A percentile compares a stretch with the other conserved stretches of the same genome.
Evolutionary conservation across 2,329 filamentous ascomycete species (phyloP).

Genomic region (Myotisia sp.): DNA sequence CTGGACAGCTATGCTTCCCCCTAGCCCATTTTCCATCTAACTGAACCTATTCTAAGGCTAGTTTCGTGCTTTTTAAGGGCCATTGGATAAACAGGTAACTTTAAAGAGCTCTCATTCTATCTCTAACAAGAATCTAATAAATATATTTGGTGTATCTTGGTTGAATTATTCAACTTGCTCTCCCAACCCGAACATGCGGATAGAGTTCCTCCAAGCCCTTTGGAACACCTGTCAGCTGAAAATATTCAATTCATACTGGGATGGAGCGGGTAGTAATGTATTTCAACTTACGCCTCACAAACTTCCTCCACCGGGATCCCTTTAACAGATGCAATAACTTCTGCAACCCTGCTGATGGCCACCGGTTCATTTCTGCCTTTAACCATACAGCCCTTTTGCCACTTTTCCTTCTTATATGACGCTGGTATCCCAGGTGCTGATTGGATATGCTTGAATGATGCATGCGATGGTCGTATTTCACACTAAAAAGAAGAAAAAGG

Average conservation of each 20-base stretch:
- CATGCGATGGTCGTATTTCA: slow-evolving; percentile 80
- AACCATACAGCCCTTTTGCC: slow-evolving; percentile 72
- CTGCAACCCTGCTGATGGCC: slow-evolving; percentile 72
- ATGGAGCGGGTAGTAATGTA: slow-evolving; percentile 2
- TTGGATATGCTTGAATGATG: slow-evolving; percentile 59
- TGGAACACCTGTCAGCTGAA: slow-evolving; percentile 8
- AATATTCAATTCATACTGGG: slow-evolving; percentile 17
- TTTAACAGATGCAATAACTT: slow-evolving; percentile 76
- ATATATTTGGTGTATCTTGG: too few species aligned
- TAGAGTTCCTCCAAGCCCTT: slow-evolving; percentile 65
- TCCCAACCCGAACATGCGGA: slow-evolving; percentile 61
- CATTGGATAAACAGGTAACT: too few species aligned
- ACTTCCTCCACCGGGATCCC: slow-evolving; percentile 66
- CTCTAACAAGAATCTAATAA: too few species aligned
- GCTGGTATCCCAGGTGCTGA: slow-evolving; percentile 61
- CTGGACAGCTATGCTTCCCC: too few species aligned
- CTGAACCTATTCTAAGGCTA: too few species aligned
- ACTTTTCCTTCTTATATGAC: slow-evolving; percentile 91
- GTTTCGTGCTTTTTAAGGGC: too few species aligned
- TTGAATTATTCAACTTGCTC: slow-evolving; percentile 25
- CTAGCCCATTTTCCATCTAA: too few species aligned
- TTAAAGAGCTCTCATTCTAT: too few species aligned
- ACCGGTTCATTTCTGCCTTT: slow-evolving; percentile 93
- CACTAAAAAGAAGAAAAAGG: slow-evolving; percentile 39
- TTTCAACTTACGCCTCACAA: slow-evolving; percentile 52